Conservation (phyloP, 495 filamentous ascomycete species). For the Penicillium turbatum region DNA sequence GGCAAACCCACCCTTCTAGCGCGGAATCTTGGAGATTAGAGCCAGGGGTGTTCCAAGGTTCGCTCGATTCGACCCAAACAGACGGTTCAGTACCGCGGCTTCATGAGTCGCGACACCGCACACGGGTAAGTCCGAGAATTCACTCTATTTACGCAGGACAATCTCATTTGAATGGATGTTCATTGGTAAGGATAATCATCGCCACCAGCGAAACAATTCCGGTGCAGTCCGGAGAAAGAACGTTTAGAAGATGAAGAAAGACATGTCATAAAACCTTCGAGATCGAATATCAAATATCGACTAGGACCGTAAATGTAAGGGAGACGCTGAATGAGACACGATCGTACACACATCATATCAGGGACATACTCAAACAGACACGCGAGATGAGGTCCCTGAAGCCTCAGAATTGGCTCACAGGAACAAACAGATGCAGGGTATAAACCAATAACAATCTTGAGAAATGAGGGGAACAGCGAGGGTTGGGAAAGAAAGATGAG, state of each 20-base stretch:
- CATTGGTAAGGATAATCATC: not conserved
- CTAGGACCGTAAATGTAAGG: constrained; percentile 12
- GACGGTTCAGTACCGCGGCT: not conserved
- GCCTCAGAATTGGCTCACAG: constrained; percentile 7
- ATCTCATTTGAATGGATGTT: too few relatives aligned
- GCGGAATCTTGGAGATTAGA: too few relatives aligned
- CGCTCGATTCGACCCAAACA: not conserved
- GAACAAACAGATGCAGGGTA: constrained; percentile 25
- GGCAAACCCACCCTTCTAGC: too few relatives aligned
- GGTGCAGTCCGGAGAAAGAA: not conserved
- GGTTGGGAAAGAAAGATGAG: not conserved
- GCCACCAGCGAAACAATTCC: constrained; percentile 12
- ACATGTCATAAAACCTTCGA: constrained; percentile 1
- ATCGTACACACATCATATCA: constrained; percentile 32
- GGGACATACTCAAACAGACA: constrained; percentile 25
- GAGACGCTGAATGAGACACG: constrained; percentile 22
- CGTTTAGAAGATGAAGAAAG: not conserved
- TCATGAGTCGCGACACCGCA: not conserved
- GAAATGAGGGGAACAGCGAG: not conserved
- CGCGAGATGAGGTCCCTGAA: constrained; percentile 4
- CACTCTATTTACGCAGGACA: too few relatives aligned
- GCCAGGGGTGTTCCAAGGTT: not conserved
- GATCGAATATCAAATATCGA: constrained; percentile 16
- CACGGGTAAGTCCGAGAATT: too few relatives aligned
- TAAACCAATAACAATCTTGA: constrained; percentile 25